Evolutionary conservation across 148 eudicot species (phyloP).

Genomic region (Amaranthus cruentus): DNA sequence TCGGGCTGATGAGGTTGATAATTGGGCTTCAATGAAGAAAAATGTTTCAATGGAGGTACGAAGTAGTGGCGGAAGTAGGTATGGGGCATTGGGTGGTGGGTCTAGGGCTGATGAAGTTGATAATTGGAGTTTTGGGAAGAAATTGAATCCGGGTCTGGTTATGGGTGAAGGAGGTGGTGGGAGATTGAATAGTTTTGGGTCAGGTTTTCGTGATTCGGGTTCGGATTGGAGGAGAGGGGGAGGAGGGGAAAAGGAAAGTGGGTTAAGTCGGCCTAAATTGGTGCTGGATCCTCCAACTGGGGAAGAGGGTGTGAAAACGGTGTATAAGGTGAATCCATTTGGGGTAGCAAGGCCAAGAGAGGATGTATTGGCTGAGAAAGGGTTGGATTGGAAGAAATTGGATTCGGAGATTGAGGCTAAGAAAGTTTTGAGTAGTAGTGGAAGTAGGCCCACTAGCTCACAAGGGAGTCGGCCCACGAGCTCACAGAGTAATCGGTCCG

Average conservation of each 20-base stretch:
- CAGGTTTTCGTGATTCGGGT: slow-evolving; percentile 50
- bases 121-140: slow-evolving; percentile 67
- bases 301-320: slow-evolving; percentile 24
- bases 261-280: slow-evolving; percentile 36
- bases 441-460: slow-evolving; percentile 67
- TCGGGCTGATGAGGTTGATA: slow-evolving; percentile 78
- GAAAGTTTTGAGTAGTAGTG: slow-evolving; percentile 33
- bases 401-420: slow-evolving; percentile 69
- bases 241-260: slow-evolving; percentile 15
- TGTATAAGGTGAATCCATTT: slow-evolving; percentile 61
- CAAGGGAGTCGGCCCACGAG: slow-evolving; percentile 67
- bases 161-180: slow-evolving; percentile 9
- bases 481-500: slow-evolving; percentile 35
- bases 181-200: slow-evolving; percentile 47
- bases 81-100: slow-evolving; percentile 50
- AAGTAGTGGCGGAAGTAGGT: slow-evolving; percentile 34
- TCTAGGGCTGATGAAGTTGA: slow-evolving; percentile 82
- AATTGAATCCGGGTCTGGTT: slow-evolving; percentile 17
- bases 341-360: slow-evolving; percentile 95
- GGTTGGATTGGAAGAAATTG: slow-evolving; percentile 81
- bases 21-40: slow-evolving; percentile 67
- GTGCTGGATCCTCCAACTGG: slow-evolving; percentile 45
- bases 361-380: slow-evolving; percentile 78
- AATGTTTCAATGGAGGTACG: slow-evolving; percentile 19
- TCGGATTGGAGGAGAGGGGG: slow-evolving; percentile 51